Evolutionary conservation across 176 grass and related monocot genomes (phyloP).

Genomic region (Cymbopogon citratus): DNA sequence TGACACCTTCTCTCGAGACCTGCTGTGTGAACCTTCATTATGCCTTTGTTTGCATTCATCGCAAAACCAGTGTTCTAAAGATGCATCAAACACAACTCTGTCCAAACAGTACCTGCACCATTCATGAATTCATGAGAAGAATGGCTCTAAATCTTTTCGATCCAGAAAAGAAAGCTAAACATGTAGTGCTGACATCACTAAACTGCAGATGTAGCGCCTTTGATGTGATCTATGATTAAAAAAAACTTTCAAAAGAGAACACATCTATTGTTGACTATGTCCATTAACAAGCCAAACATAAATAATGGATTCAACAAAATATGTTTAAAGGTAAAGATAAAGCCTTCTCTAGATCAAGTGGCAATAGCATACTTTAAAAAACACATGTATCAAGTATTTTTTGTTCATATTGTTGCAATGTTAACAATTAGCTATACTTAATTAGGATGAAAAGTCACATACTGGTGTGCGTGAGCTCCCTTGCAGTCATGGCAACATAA

Average conservation of each 20-base stretch:
- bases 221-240: not conserved
- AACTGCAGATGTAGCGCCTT: not conserved
- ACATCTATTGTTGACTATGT: too few relatives aligned
- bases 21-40: not conserved
- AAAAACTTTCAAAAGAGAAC: not conserved
- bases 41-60: constrained; percentile 1
- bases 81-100: constrained; percentile 12
- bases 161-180: not conserved
- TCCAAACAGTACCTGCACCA: constrained; percentile 37
- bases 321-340: constrained; percentile 8
- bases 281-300: too few relatives aligned
- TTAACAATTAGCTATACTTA: not conserved
- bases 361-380: not conserved
- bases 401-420: not conserved
- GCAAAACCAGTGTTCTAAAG: constrained; percentile 20
- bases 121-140: not conserved
- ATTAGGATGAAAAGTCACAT: constrained; percentile 16
- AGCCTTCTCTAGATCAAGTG: not conserved
- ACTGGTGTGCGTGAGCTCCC: constrained; percentile 12
- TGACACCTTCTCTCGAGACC: constrained; percentile 6
- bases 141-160: not conserved
- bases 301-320: not conserved
- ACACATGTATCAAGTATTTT: not conserved
- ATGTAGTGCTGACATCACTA: not conserved
- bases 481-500: constrained; percentile 22